phyloP scores from a whole-genome alignment of 164 flowering plant species.

The Malania oleifera region DNA sequence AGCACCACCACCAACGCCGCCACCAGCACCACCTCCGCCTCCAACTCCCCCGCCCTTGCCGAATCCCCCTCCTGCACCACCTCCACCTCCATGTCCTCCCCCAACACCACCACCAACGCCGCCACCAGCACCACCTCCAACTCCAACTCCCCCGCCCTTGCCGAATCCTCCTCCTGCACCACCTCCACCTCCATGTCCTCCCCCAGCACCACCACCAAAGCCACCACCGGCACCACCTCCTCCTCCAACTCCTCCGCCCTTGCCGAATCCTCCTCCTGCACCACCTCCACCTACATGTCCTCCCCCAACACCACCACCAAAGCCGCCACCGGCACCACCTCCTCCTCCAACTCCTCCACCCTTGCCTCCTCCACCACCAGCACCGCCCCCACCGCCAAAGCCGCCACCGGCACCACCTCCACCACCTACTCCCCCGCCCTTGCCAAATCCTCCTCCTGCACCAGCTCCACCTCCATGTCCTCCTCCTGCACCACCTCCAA shows the following conservation, averaged over 20 bases:
- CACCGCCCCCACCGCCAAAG: no score
- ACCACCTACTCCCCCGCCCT: neutral
- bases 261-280: neutral
- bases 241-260: neutral
- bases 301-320: neutral
- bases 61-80: neutral
- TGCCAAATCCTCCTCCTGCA: neutral
- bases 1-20: neutral
- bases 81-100: neutral
- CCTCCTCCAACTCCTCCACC: no score
- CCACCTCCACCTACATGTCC: neutral
- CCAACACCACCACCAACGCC: neutral
- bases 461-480: neutral
- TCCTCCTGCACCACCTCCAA: neutral
- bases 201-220: neutral
- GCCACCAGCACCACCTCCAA: neutral
- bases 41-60: neutral
- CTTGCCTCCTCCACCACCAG: no score
- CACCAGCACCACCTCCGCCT: neutral
- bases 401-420: neutral
- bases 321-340: no score
- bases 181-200: neutral
- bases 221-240: neutral
- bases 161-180: neutral
- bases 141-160: neutral